These are phyloP conservation scores for Cercospora sp. DNA, from an alignment of 2,329 filamentous ascomycete species.

Conservation along the genomic window DNA sequence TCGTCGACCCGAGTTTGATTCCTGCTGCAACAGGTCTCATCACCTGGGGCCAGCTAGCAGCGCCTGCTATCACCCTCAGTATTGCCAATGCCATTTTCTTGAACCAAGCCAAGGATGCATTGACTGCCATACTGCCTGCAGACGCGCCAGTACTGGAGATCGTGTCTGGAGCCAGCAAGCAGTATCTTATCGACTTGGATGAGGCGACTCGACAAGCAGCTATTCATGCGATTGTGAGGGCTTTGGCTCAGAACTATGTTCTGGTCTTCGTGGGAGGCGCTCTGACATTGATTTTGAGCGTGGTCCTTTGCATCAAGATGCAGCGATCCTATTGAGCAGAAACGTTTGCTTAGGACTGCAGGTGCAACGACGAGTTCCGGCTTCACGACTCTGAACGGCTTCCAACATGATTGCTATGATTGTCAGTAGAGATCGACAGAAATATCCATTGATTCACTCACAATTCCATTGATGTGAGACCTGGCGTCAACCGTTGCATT, in stretches of 20 bases:
- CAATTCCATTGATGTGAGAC: background rate
- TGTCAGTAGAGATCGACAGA: background rate
- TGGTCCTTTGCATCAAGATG: constrained; percentile 9
- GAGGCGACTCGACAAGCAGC: constrained; percentile 10
- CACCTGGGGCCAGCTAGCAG: constrained; percentile 16
- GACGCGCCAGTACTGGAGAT: constrained; percentile 2
- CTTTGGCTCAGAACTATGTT: constrained; percentile 13
- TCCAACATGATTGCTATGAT: background rate
- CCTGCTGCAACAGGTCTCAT: constrained; percentile 13
- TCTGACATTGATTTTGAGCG: constrained; percentile 12
- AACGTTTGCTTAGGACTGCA: background rate
- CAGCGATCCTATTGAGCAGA: background rate
- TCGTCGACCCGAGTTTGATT: constrained; percentile 6
- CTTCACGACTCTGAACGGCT: background rate
- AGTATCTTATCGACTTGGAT: constrained; percentile 9
- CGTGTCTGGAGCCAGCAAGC: constrained; percentile 8
- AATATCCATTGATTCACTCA: background rate
- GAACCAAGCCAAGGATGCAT: constrained; percentile 7
- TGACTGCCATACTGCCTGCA: constrained; percentile 3
- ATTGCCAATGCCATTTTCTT: constrained; percentile 17
- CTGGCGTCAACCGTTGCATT: background rate
- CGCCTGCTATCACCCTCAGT: constrained; percentile 13
- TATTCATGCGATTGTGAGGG: constrained; percentile 9
- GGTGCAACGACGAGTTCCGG: background rate
- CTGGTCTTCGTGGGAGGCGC: constrained; percentile 15